Base-by-base conservation (phyloP, 2,329 filamentous ascomycete species). In the Monosporascus cannonballus region DNA sequence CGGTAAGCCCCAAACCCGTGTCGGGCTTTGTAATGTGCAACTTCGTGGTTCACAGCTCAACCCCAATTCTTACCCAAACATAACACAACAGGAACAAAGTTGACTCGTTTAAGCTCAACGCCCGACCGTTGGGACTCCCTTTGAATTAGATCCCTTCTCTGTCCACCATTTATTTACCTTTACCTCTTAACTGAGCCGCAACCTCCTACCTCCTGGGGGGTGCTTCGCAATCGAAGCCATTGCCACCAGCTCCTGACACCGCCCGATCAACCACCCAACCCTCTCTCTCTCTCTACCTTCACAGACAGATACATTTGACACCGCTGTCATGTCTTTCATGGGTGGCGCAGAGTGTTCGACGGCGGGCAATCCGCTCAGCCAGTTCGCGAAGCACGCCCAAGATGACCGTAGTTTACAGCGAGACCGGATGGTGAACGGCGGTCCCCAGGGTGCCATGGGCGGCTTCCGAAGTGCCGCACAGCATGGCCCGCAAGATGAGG, bases 281-380 rank as follows among this genome's bases (percentile, higher is more conserved):
- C n/a, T n/a, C n/a, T n/a, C n/a, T n/a, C 20, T 3, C 48, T 49
- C 52, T 52, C 59, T 51, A 50, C 53, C 18, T 14, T 34, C 50
- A 45, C 51, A 50, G 15, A 25, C 6, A 25, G 11, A 42, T 45
- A 24, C 47, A 44, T 50, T 51, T 37, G 25, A 48, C 18, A 20
- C 48, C 55, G 54, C 51, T 63, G 76, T 56, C 61, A 97, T 99
- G 93, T 96, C 93, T 51, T 97, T 99, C 72, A 81, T 97, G 65
- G 90, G 90, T 73, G 92, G 93, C 63, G 89, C 93, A 63, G 94
- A 97, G 76, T 99, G 94, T 80, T 97, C 93, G 52, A 95, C 94
- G 56, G 91, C 89, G 59, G 90, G 87, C 67, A 99, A 99, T 72
- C 94, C 95, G 53, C 85, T 99, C 65, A 93, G 90, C 69, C 94